These are phyloP conservation scores for Rusavskia elegans DNA, from an alignment of 495 filamentous ascomycete genomes.

Conservation along the genomic window DNA sequence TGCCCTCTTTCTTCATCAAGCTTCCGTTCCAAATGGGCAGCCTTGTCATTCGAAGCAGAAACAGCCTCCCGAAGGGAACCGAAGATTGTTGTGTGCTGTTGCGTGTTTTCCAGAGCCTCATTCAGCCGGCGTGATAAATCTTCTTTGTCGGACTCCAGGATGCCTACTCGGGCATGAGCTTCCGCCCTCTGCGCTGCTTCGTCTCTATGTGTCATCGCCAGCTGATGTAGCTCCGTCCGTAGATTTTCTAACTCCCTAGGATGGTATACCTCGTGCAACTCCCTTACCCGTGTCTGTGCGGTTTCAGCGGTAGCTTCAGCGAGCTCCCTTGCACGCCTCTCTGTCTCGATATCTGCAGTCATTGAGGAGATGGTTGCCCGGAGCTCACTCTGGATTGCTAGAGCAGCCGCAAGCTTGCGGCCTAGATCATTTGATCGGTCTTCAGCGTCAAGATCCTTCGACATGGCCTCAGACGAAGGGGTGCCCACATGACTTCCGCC, in stretches of 20 bases:
- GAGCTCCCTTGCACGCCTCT: slow-evolving; percentile 61
- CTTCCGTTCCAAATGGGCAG: slow-evolving; percentile 58
- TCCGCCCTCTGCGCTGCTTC: slow-evolving; percentile 61
- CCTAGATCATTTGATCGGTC: slow-evolving; percentile 66
- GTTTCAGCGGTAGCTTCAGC: slow-evolving; percentile 80
- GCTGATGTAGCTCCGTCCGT: slow-evolving; percentile 66
- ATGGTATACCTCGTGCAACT: slow-evolving; percentile 74
- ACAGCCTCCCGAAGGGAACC: slow-evolving; percentile 64
- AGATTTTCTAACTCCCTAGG: slow-evolving; percentile 70
- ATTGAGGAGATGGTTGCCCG: slow-evolving; percentile 51
- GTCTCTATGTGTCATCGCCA: slow-evolving; percentile 58
- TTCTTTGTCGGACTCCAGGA: slow-evolving; percentile 69
- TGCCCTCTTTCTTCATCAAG: slow-evolving; percentile 69
- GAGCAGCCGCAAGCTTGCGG: slow-evolving; percentile 62
- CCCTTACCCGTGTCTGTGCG: slow-evolving; percentile 64
- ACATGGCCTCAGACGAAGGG: slow-evolving; percentile 45
- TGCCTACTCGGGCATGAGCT: slow-evolving; percentile 51
- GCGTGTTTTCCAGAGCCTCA: slow-evolving; percentile 46
- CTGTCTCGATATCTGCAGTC: slow-evolving; percentile 55
- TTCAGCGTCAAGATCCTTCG: slow-evolving; percentile 37
- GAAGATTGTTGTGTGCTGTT: slow-evolving; percentile 58
- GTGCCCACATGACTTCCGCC: slow-evolving; percentile 54
- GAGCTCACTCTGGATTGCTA: slow-evolving; percentile 63
- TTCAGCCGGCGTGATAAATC: slow-evolving; percentile 57
- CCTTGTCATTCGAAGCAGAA: slow-evolving; percentile 58